Base-by-base conservation (phyloP, 2,329 filamentous ascomycete genomes). In the Colletotrichum lentis region DNA sequence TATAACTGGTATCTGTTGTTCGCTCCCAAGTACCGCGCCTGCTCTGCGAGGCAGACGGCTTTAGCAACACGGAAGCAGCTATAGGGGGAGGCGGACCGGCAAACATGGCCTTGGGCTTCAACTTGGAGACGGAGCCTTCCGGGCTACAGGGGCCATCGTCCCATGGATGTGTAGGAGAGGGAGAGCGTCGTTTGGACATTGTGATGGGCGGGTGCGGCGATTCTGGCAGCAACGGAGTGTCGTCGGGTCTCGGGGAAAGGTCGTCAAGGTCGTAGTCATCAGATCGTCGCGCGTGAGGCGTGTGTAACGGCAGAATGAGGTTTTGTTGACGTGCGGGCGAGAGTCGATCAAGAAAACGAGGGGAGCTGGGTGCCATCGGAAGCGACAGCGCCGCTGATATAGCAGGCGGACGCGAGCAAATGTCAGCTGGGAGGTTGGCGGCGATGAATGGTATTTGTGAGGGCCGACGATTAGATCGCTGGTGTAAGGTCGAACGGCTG, bases 81-180 rank as follows among this genome's bases (percentile, higher is more conserved):
- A 86, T 86, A 4, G 84, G 84, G 0, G 84, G 83, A 0, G 84
- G 84, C 0, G 84, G 84, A 1, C 83, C 83, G 2, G 77, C 73
- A 64, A 86, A 86, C 52, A 85, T 77, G 3, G 76, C 68, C 14
- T 73, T 77, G 10, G 71, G 71, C 56, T 74, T 78, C 24, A 68
- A 69, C 61, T 76, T 78, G 6, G 78, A 77, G 11, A 76, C 71
- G 1, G 80, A 79, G 14, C 72, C 75, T 7, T 71, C 69, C 35
- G 73, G 75, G 69, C 74, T 78, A 14, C 52, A 16, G 3, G 44
- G 54, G 56, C 69, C 44, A 14, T 61, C 54, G 18, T 65, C 54
- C 68, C 68, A 71, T 16, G 62, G 61, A 16, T 60, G 64, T 16
- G n/a, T 37, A 24, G 62, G 64, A 11, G 50, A 70, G 24, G 62